phyloP scores from a whole-genome alignment of 169 alveolate genomes.

The Cryptosporidium baileyi region DNA sequence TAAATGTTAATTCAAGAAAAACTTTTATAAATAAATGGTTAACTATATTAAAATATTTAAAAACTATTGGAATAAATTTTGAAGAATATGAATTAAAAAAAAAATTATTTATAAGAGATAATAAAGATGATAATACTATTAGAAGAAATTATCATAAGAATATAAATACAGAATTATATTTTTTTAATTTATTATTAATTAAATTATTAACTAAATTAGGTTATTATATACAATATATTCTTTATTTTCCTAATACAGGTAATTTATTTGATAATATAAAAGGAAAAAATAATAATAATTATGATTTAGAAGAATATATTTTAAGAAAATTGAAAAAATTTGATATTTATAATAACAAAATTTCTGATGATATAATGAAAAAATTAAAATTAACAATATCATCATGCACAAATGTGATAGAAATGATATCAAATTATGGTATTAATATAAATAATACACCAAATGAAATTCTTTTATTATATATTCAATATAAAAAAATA shows the following conservation, averaged over 20 bases:
- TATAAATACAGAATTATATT: constrained; percentile 4
- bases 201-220: neutral
- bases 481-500: constrained; percentile 16
- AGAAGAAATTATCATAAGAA: neutral
- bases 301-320: neutral
- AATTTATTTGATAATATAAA: neutral
- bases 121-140: neutral
- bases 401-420: constrained; percentile 1
- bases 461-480: neutral
- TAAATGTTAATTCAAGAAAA: neutral
- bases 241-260: constrained; percentile 46
- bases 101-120: neutral
- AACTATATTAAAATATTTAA: neutral
- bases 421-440: neutral
- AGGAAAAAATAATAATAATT: neutral
- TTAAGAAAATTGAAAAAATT: neutral
- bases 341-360: constrained; percentile 11
- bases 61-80: constrained; percentile 1
- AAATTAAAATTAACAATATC: neutral
- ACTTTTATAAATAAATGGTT: constrained; percentile 28
- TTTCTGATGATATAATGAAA: neutral
- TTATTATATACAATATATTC: constrained; percentile 21
- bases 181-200: neutral
- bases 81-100: neutral
- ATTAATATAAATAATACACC: constrained; percentile 1